Conservation (phyloP, 2,329 filamentous ascomycete genomes). For the Conoideocrella luteorostrata region DNA sequence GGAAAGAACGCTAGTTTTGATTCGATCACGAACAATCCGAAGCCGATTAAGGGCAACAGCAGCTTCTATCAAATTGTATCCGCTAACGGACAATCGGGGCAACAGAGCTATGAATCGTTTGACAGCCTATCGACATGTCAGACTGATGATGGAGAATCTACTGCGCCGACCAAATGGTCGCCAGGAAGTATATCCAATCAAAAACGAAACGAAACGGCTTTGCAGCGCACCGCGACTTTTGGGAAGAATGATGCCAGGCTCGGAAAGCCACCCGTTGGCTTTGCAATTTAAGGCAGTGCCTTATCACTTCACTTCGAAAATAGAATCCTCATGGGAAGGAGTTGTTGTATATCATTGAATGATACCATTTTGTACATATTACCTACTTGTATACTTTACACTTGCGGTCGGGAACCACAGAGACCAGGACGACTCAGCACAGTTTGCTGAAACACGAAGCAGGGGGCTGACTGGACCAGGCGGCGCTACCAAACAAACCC, state of each 20-base stretch:
- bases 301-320: neutral
- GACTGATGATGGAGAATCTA: slow-evolving; percentile 38
- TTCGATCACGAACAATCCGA: slow-evolving; percentile 49
- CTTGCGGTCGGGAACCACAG: neutral
- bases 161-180: slow-evolving; percentile 42
- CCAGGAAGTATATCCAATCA: slow-evolving; percentile 37
- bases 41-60: slow-evolving; percentile 42
- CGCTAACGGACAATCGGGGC: slow-evolving; percentile 22
- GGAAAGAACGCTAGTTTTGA: slow-evolving; percentile 37
- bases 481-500: no score
- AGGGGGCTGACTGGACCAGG: no score
- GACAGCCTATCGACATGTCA: slow-evolving; percentile 47
- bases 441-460: neutral
- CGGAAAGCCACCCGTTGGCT: slow-evolving; percentile 17
- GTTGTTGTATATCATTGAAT: slow-evolving; percentile 1
- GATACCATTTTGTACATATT: neutral
- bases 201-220: slow-evolving; percentile 33
- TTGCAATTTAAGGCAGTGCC: slow-evolving; percentile 21
- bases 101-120: slow-evolving; percentile 37
- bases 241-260: slow-evolving; percentile 17
- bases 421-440: neutral
- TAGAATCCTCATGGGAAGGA: neutral
- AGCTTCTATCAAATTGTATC: slow-evolving; percentile 55
- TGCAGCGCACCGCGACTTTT: slow-evolving; percentile 28
- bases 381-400: neutral